Percentiles rank a stretch among this genome's conserved stretches.
Evolutionary conservation across 2,329 filamentous ascomycete species (phyloP).

Genomic region (Trichoderma lentiforme): DNA sequence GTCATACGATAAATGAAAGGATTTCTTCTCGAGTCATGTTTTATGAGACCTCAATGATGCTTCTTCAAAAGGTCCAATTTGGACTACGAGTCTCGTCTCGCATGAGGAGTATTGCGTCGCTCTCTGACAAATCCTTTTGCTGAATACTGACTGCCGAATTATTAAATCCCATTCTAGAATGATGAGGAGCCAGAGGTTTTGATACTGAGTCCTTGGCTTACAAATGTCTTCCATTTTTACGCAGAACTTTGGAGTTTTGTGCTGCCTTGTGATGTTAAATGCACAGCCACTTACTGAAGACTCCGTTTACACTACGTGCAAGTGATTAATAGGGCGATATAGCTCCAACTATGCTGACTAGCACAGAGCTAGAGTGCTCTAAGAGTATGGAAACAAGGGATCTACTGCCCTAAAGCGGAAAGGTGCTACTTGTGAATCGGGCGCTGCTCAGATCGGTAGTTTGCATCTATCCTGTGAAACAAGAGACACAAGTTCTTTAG

Average conservation of each 20-base stretch:
- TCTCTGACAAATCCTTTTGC: background rate
- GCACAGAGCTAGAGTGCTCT: background rate
- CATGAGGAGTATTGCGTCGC: background rate
- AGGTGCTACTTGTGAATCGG: background rate
- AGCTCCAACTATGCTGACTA: background rate
- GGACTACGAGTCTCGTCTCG: background rate
- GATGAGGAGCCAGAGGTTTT: rapidly evolving
- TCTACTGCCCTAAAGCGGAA: background rate
- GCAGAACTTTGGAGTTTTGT: background rate
- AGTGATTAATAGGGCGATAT: background rate
- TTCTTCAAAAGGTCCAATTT: background rate
- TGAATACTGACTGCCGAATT: background rate
- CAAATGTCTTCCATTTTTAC: background rate
- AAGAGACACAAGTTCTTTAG: background rate
- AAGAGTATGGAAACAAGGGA: background rate
- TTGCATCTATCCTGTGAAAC: background rate
- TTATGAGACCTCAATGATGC: background rate
- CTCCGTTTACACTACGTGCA: background rate
- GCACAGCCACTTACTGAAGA: background rate
- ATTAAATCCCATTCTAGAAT: background rate
- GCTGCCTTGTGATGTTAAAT: background rate
- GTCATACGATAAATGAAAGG: too few relatives aligned
- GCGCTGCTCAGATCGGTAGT: background rate
- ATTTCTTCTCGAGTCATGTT: background rate
- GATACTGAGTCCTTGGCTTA: background rate